Evolutionary conservation across 805 yeast genomes (phyloP).

Genomic region (Candida maltosa): DNA sequence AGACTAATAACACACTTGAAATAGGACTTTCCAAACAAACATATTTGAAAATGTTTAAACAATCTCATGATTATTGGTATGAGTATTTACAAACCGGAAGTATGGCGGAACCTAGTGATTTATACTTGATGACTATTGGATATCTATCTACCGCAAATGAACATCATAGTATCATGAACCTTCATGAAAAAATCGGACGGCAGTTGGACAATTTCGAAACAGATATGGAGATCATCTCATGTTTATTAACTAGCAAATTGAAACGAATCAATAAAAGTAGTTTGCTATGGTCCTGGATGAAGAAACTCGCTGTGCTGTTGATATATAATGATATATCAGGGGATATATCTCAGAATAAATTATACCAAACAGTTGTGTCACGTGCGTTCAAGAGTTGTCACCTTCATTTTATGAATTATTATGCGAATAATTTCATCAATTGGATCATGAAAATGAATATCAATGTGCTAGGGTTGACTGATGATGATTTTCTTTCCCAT

Average conservation of each 20-base stretch:
- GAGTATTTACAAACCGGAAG: constrained; percentile 2
- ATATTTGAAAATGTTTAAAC: constrained; percentile 28
- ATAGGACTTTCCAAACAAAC: constrained; percentile 30
- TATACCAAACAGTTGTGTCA: neutral
- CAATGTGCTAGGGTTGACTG: constrained; percentile 2
- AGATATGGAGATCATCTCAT: constrained; percentile 29
- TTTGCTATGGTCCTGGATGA: constrained; percentile 33
- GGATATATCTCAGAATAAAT: neutral
- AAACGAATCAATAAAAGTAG: constrained; percentile 38
- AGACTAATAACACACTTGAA: constrained; percentile 17
- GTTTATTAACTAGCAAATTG: constrained; percentile 26
- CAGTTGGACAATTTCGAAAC: constrained; percentile 7
- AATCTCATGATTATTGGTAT: constrained; percentile 30
- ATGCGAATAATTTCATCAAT: constrained; percentile 29
- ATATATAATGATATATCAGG: constrained; percentile 11
- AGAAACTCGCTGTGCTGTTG: constrained; percentile 17
- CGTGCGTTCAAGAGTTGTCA: constrained; percentile 25
- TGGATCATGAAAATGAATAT: constrained; percentile 23
- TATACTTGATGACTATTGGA: constrained; percentile 31
- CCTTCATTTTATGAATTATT: constrained; percentile 37
- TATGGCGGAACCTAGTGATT: neutral
- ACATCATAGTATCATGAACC: constrained; percentile 24
- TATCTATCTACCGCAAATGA: constrained; percentile 37
- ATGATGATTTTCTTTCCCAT: constrained; percentile 1
- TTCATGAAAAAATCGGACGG: constrained; percentile 24